These are phyloP conservation scores for Phytophthora melonis DNA, from an alignment of 352 stramenopile genomes.

Conservation along the genomic window DNA sequence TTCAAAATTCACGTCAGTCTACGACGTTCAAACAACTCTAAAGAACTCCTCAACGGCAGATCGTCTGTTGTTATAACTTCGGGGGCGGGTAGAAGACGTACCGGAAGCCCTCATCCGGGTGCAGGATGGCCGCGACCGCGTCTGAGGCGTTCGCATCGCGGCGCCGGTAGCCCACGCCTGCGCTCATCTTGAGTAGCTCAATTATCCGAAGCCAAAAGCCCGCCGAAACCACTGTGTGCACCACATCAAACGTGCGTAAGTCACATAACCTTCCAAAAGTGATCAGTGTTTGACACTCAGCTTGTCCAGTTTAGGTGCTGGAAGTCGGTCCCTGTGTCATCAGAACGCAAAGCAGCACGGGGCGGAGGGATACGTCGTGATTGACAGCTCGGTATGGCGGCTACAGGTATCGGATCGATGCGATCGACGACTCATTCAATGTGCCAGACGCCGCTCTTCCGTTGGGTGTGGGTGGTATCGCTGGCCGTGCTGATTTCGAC, in stretches of 20 bases:
- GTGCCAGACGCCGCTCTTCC: constrained; percentile 23
- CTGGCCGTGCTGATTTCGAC: constrained; percentile 33
- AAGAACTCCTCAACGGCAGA: not conserved
- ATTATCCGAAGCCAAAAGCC: not conserved
- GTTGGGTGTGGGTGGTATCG: constrained; percentile 16
- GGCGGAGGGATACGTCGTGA: constrained; percentile 34
- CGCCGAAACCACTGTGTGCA: constrained; percentile 21
- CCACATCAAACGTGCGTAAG: constrained; percentile 8
- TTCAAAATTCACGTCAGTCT: not conserved
- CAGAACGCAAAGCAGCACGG: constrained; percentile 20
- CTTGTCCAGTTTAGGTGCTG: constrained; percentile 23
- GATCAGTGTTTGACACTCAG: constrained; percentile 29
- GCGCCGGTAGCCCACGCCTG: constrained; percentile 51
- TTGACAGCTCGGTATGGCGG: constrained; percentile 22
- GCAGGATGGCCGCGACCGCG: constrained; percentile 66
- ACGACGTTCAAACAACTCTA: constrained; percentile 1
- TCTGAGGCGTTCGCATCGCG: constrained; percentile 79
- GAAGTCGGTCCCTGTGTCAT: constrained; percentile 13
- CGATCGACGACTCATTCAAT: constrained; percentile 8
- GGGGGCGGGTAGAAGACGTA: constrained; percentile 16
- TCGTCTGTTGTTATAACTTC: not conserved
- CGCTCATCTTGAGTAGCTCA: constrained; percentile 49
- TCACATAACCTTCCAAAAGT: constrained; percentile 21
- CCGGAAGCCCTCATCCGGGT: constrained; percentile 70
- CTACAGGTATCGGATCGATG: constrained; percentile 11